These are phyloP conservation scores for Scenedesmus sp. DNA, from an alignment of 163 green algal species.

Conservation along the genomic window DNA sequence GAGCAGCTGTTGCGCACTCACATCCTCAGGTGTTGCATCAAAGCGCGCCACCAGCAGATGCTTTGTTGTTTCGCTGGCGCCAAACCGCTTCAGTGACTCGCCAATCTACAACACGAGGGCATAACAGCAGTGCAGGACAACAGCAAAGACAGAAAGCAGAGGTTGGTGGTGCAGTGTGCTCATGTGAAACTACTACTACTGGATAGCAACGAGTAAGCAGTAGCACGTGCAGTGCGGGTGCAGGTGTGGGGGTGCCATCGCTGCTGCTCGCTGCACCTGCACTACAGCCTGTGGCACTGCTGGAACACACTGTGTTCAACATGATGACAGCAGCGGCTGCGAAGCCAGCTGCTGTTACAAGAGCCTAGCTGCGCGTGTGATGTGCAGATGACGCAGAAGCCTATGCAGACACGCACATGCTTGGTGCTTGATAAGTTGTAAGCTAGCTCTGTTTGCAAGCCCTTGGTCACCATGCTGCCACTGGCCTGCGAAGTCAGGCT, in stretches of 20 bases:
- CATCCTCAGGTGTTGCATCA: conserved; percentile 67
- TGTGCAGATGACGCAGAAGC: background rate
- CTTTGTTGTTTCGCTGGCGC: conserved; percentile 62
- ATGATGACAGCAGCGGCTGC: too few species aligned
- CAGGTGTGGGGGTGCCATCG: too few species aligned
- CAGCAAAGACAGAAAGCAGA: background rate
- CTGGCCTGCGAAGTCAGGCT: conserved; percentile 58
- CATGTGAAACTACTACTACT: too few species aligned
- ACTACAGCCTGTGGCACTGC: too few species aligned
- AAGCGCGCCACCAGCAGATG: conserved; percentile 75
- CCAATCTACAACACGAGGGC: conserved; percentile 65
- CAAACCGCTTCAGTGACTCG: conserved; percentile 74
- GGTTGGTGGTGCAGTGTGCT: too few species aligned
- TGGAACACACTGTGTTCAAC: too few species aligned
- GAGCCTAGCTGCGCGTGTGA: too few species aligned
- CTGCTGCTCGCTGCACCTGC: too few species aligned
- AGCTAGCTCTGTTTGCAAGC: conserved; percentile 79
- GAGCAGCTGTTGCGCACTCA: conserved; percentile 18
- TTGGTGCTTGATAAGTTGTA: conserved; percentile 74
- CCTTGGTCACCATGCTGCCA: conserved; percentile 57
- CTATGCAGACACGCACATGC: conserved; percentile 63
- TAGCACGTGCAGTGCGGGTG: too few species aligned
- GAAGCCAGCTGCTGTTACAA: too few species aligned
- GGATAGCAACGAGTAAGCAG: too few species aligned
- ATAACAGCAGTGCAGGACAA: background rate